Evolutionary conservation across 2,329 filamentous ascomycete species (phyloP), one percentile per base, ranked within the genome.

Genomic region (Microcyclospora pomicola): DNA sequence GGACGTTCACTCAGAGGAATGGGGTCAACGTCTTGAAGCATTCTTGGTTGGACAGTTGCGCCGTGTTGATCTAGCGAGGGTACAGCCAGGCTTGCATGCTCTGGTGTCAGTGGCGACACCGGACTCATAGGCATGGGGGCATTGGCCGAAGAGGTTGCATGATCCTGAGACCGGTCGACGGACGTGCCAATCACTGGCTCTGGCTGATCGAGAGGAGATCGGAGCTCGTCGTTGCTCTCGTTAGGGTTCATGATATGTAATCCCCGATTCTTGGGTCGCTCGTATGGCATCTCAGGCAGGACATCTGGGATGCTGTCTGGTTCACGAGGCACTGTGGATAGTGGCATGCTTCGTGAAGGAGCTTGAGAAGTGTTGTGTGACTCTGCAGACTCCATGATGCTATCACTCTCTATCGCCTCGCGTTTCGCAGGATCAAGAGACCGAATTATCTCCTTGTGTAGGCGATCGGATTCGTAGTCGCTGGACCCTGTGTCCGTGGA

Each of bases 371-470:
- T 4, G 19, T 24, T 24, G 19, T 4, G 19, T 24, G 19, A 24
- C 19, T 24, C 19, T 24, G 19, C 19, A 7, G 19, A 24, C 13
- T 47, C 43, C 30, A 42, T 27, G 36, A 40, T 27, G 48, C 42
- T 34, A 35, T 38, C 34, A 35, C 44, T 28, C 45, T 44, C 35
- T 1, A 36, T 35, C 11, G 36, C 35, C 11, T 43, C 42, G 14
- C 34, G 36, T 28, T 45, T 46, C 10, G 63, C 5, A 45, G 77
- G 70, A 38, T 69, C 77, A 2, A 87, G 63, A 31, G 75, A 81
- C 41, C 73, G 75, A 37, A 84, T 75, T 38, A 87, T 87, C 49
- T 87, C 82, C 42, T 83, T 78, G 19, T 76, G 70, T 34, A 87
- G 56, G 39, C 72, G 67, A 46, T 87, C 82, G 49, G 73, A 85